These are phyloP conservation scores for Aegilops umbellulata DNA, from an alignment of 176 grass and related monocot species.

Conservation along the genomic window DNA sequence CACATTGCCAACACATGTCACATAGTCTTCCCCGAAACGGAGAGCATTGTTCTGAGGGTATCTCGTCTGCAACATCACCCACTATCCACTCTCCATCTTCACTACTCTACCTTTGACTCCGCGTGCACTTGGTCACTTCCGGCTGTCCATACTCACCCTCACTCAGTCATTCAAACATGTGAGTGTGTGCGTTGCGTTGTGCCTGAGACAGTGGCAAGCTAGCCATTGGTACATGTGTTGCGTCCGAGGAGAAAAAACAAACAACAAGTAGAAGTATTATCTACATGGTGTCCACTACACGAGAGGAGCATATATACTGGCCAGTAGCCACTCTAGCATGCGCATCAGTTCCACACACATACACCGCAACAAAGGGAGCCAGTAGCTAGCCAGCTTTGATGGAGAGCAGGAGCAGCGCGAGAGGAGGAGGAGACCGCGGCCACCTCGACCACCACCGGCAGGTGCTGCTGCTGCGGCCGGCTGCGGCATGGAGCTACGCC, in stretches of 20 bases:
- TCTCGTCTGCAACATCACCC: conserved; percentile 36
- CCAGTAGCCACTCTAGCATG: background rate
- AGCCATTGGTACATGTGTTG: background rate
- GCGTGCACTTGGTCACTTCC: background rate
- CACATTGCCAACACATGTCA: conserved; percentile 39
- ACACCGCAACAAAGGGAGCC: background rate
- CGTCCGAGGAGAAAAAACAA: background rate
- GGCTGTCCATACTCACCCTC: background rate
- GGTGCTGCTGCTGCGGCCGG: background rate
- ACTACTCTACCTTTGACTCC: background rate
- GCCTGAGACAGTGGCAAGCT: too few species aligned
- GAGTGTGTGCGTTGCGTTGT: too few species aligned
- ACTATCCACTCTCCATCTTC: too few species aligned
- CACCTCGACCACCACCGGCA: background rate
- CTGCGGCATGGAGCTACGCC: conserved; percentile 23
- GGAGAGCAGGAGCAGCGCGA: conserved; percentile 20
- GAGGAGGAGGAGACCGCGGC: conserved; percentile 20
- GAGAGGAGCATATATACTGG: too few species aligned
- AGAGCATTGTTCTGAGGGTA: conserved; percentile 23
- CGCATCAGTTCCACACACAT: background rate
- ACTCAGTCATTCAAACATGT: background rate
- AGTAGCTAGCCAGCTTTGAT: background rate
- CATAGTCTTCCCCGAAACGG: conserved; percentile 32
- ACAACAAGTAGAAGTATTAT: too few species aligned
- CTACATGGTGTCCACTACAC: background rate